These are phyloP conservation scores for Pichia sp. DNA, from an alignment of 1,139 yeast species.

Conservation along the genomic window DNA sequence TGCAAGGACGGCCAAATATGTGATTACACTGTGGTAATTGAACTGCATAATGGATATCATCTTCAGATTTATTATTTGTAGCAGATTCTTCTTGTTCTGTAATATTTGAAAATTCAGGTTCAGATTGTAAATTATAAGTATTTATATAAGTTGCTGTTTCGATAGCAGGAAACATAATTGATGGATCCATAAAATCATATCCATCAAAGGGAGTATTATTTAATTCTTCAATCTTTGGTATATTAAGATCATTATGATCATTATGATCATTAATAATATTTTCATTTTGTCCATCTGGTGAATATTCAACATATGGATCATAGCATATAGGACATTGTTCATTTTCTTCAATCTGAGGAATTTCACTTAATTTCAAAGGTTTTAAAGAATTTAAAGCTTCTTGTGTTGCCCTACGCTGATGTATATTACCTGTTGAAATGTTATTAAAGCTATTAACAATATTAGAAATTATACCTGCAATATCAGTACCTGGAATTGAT, in stretches of 20 bases:
- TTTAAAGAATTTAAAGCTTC: slow-evolving; percentile 4
- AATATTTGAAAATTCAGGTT: background rate
- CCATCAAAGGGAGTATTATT: slow-evolving; percentile 10
- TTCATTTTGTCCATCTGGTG: background rate
- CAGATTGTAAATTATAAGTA: background rate
- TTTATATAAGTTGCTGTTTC: slow-evolving; percentile 20
- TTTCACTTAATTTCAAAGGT: slow-evolving; percentile 13
- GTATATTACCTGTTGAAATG: too few species aligned
- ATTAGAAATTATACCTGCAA: slow-evolving; percentile 4
- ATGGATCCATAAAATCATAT: slow-evolving; percentile 21
- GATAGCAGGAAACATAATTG: slow-evolving; percentile 22
- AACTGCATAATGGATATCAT: slow-evolving; percentile 24
- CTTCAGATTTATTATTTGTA: too few species aligned
- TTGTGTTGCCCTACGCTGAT: slow-evolving; percentile 4
- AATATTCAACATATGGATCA: slow-evolving; percentile 21
- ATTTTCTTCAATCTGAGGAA: slow-evolving; percentile 13
- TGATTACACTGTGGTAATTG: slow-evolving; percentile 28
- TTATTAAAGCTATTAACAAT: background rate
- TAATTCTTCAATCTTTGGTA: background rate
- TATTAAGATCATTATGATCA: too few species aligned
- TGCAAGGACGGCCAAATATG: slow-evolving; percentile 29
- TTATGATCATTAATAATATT: too few species aligned
- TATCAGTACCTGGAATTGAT: background rate
- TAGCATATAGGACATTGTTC: slow-evolving; percentile 25
- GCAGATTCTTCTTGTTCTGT: background rate